A percentile compares a stretch with the other conserved stretches of the same genome.
Conservation (phyloP, 805 yeast species). For the Myxozyma neglecta region DNA sequence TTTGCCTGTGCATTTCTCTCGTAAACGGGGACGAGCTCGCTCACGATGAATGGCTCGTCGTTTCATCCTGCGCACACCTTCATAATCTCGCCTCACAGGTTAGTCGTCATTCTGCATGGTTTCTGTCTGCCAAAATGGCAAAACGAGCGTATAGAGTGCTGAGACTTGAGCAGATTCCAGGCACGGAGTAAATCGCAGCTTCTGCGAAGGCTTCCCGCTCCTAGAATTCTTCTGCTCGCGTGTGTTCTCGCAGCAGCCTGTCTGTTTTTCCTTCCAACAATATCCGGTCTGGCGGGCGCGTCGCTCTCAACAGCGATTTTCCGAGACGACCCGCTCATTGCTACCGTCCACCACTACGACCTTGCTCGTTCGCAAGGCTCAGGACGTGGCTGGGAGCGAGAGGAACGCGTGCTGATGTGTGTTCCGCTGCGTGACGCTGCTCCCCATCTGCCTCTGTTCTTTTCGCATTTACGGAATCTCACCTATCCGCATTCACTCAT, state of each 20-base stretch:
- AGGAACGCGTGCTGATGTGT: conserved; percentile 77
- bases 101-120: conserved; percentile 2
- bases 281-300: conserved; percentile 18
- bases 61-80: conserved; percentile 25
- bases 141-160: too few relatives aligned
- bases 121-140: too few relatives aligned
- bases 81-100: conserved; percentile 33
- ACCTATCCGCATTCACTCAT: conserved; percentile 80
- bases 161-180: conserved; percentile 20
- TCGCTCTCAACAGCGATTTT: conserved; percentile 17
- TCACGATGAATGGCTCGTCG: conserved; percentile 26
- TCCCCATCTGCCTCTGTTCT: conserved; percentile 85
- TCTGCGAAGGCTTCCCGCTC: conserved; percentile 13
- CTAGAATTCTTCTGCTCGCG: conserved; percentile 13
- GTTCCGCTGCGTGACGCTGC: conserved; percentile 94
- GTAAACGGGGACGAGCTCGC: neutral
- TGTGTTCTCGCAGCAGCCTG: conserved; percentile 18
- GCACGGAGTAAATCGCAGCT: conserved; percentile 13
- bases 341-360: conserved; percentile 68
- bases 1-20: neutral
- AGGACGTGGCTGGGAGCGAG: conserved; percentile 73
- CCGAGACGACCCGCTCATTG: conserved; percentile 36
- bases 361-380: conserved; percentile 63
- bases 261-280: conserved; percentile 27
- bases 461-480: conserved; percentile 73